These are phyloP conservation scores for Fermentozyma sake DNA, from an alignment of 1,139 yeast species.

Conservation along the genomic window DNA sequence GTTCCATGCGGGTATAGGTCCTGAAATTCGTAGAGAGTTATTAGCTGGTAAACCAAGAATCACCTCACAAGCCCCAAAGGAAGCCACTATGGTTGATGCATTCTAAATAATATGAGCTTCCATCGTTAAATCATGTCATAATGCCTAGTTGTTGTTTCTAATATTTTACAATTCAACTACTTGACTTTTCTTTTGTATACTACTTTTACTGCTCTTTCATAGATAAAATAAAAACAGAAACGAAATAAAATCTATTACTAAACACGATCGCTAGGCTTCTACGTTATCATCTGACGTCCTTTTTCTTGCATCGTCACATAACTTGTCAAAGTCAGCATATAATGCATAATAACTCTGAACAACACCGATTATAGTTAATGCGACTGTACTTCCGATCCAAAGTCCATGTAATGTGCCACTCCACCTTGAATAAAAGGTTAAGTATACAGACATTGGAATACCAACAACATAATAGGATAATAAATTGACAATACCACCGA, in stretches of 20 bases:
- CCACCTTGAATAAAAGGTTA: constrained; percentile 45
- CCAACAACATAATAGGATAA: constrained; percentile 51
- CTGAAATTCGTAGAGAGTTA: constrained; percentile 91
- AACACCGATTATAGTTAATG: constrained; percentile 48
- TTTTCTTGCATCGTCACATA: constrained; percentile 39
- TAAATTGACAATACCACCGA: constrained; percentile 54
- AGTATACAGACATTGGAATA: constrained; percentile 44
- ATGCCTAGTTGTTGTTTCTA: constrained; percentile 1
- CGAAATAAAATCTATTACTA: not conserved
- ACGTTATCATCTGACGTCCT: constrained; percentile 22
- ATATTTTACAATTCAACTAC: constrained; percentile 3
- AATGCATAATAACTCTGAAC: constrained; percentile 46
- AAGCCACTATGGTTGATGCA: constrained; percentile 38
- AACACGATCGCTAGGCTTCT: no score
- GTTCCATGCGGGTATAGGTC: constrained; percentile 83
- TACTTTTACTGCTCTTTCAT: no score
- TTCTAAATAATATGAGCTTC: constrained; percentile 20
- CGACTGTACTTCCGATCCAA: constrained; percentile 52
- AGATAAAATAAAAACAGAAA: not conserved
- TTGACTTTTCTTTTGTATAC: no score
- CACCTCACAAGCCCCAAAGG: constrained; percentile 20
- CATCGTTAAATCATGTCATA: no score
- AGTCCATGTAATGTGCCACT: constrained; percentile 46
- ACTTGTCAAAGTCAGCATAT: constrained; percentile 33
- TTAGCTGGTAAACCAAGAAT: constrained; percentile 67